Conservation (phyloP, 1,284 basidiomycete species). For the Ustilago trichophora region DNA sequence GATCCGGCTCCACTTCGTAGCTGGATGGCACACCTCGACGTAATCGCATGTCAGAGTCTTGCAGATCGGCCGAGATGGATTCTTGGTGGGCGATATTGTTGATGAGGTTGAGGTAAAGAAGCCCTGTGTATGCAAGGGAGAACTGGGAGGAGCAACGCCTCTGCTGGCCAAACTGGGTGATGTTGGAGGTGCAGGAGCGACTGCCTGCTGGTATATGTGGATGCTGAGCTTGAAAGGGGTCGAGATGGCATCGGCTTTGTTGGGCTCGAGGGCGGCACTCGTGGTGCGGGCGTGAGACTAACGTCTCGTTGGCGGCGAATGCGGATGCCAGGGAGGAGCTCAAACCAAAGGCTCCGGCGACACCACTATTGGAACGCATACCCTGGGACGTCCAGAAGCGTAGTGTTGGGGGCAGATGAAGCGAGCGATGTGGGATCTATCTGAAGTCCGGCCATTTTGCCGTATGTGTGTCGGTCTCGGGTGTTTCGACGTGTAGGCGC, state of each 20-base stretch:
- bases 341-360: conserved; percentile 35
- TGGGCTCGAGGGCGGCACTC: conserved; percentile 43
- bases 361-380: conserved; percentile 19
- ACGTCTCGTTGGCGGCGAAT: conserved; percentile 2
- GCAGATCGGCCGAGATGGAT: conserved; percentile 10
- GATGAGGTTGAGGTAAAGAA: conserved; percentile 1
- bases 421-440: conserved; percentile 18
- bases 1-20: conserved; percentile 46
- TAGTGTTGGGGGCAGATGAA: conserved; percentile 4
- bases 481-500: conserved; percentile 33
- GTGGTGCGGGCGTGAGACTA: conserved; percentile 8
- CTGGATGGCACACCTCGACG: conserved; percentile 25
- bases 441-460: conserved; percentile 37
- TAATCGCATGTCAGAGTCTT: conserved; percentile 35
- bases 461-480: conserved; percentile 42
- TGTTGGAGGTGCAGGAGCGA: conserved; percentile 37
- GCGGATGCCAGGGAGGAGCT: conserved; percentile 18
- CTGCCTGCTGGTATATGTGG: conserved; percentile 31
- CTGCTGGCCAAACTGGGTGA: conserved; percentile 19
- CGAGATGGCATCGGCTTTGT: conserved; percentile 17
- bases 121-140: conserved; percentile 7
- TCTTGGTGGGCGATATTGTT: neutral
- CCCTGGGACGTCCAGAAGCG: conserved; percentile 9
- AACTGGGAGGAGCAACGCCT: conserved; percentile 12
- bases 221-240: conserved; percentile 10